phyloP scores from a whole-genome alignment of 805 yeast species.

The Saturnispora gosingensis region DNA sequence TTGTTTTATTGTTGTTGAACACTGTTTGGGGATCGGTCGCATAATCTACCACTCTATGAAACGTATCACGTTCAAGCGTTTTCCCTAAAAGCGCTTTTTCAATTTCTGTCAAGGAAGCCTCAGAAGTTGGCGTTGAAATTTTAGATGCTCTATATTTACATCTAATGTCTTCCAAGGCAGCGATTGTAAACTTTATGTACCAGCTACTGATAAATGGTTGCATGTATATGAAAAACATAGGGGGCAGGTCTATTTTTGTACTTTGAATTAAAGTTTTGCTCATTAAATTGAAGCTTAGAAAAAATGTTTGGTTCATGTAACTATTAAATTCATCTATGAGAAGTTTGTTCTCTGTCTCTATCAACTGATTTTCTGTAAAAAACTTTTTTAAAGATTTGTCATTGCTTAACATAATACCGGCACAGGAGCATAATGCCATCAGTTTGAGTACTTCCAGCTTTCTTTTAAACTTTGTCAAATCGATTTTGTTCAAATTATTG shows the following conservation, averaged over 20 bases:
- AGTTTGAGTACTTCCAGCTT: constrained; percentile 7
- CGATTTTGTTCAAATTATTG: neutral
- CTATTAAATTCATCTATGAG: neutral
- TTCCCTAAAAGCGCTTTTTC: constrained; percentile 1
- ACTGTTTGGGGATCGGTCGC: neutral
- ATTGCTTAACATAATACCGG: neutral
- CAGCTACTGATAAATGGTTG: neutral
- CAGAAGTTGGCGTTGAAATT: neutral
- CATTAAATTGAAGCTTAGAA: neutral
- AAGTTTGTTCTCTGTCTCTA: neutral
- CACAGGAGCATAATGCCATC: neutral
- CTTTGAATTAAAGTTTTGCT: neutral
- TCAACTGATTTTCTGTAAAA: neutral
- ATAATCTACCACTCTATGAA: neutral
- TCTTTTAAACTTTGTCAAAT: constrained; percentile 5
- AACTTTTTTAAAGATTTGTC: neutral
- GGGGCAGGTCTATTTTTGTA: neutral
- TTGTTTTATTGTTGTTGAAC: neutral
- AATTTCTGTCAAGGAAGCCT: neutral
- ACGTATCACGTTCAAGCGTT: neutral
- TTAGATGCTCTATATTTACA: neutral
- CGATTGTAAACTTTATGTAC: neutral
- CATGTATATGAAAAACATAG: neutral
- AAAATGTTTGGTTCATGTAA: constrained; percentile 5
- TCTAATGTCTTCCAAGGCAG: neutral